phyloP scores from a whole-genome alignment of 306 rosid species.

The Quercus alba region DNA sequence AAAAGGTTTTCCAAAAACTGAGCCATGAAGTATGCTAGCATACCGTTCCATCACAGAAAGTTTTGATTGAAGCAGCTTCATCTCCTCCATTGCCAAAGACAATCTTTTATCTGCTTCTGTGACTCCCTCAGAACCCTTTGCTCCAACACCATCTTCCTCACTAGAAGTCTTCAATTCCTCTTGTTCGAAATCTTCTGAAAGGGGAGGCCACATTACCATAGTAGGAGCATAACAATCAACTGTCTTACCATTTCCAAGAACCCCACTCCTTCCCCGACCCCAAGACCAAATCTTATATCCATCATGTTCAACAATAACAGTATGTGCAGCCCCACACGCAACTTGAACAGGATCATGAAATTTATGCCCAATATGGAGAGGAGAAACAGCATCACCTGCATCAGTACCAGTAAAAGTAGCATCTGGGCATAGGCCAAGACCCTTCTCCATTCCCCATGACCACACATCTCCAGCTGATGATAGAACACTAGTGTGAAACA shows the following conservation, averaged over 20 bases:
- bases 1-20: slow-evolving; percentile 75
- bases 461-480: slow-evolving; percentile 82
- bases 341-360: slow-evolving; percentile 66
- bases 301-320: slow-evolving; percentile 58
- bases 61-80: slow-evolving; percentile 59
- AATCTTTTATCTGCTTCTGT: slow-evolving; percentile 43
- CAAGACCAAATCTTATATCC: slow-evolving; percentile 86
- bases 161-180: slow-evolving; percentile 33
- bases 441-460: slow-evolving; percentile 99
- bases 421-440: slow-evolving; percentile 90
- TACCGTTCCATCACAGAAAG: slow-evolving; percentile 62
- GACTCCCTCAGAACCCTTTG: slow-evolving; percentile 32
- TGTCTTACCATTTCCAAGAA: slow-evolving; percentile 74
- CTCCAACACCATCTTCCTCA: slow-evolving; percentile 36
- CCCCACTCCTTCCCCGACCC: slow-evolving; percentile 91
- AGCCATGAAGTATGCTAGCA: slow-evolving; percentile 74
- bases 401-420: slow-evolving; percentile 54
- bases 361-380: slow-evolving; percentile 40
- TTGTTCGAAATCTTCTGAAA: slow-evolving; percentile 44
- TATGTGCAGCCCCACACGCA: slow-evolving; percentile 92
- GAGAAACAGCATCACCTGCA: slow-evolving; percentile 76
- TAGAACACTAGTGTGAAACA: slow-evolving; percentile 83
- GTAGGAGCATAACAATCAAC: slow-evolving; percentile 56
- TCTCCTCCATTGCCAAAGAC: slow-evolving; percentile 52
- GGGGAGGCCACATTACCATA: slow-evolving; percentile 62